Base-by-base conservation (phyloP, 106 monocot genomes). In the Acanthochlamys bracteata region DNA sequence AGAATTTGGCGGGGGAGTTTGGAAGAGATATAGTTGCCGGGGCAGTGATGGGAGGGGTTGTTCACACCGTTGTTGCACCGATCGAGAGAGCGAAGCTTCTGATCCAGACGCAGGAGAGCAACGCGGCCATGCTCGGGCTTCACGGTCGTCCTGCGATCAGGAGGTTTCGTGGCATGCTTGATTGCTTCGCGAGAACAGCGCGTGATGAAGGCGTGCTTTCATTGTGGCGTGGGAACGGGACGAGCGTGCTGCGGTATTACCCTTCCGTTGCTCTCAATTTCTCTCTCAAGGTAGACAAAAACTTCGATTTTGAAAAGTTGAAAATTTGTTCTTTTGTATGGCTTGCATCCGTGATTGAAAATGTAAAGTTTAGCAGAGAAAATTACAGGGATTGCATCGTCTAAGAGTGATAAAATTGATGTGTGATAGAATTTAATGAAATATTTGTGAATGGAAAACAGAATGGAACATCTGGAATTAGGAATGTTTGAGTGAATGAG, bases 221-320 rank as follows among this genome's bases (percentile, higher is more conserved):
- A 0, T 88, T 99, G 24, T 99, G 98, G 98, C 83, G 98, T 41
- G 98, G 98, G 54, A 99, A 92, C 65, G 98, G 98, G 26, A 92
- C 88, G 45, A 55, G 89, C 69, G 92, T 99, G 62, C 74, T 99
- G 41, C 77, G 98, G 10, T 85, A 99, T 51, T 99, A 92, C 71
- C 98, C 98, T 60, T 99, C 98, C 66, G 98, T 99, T 20, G 98
- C 98, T 61, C 92, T 99, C 75, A 99, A 99, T 65, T 99, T 99
- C 80, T 99, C 98, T 8, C 77, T 99, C 67, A 99, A 99, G 92
- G 98, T 99, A 71, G 1, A 8, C 53, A 39, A 20, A 33, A 12
- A 17, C 10, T 1, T 17, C 49, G 10, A 9, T 49, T 49, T 13
- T 10, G 2, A 33, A 33, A 33, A 33, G 33, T 33, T 33, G 4